A percentile compares a stretch with the other conserved stretches of the same genome.
These are phyloP conservation scores for Mucor circinelloides DNA, from an alignment of 371 early-diverging fungal species.

Conservation along the genomic window DNA sequence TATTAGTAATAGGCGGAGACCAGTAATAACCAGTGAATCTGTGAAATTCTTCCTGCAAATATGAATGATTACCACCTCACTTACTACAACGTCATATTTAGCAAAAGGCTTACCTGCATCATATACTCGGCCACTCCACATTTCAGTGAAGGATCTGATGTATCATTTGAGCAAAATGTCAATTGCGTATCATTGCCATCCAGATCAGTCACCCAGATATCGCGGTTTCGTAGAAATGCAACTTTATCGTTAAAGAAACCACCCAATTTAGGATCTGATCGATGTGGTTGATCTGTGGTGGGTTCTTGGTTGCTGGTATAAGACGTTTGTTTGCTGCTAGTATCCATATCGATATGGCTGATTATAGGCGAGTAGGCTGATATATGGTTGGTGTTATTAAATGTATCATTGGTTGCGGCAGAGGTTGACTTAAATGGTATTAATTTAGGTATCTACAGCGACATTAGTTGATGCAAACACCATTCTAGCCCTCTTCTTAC, in stretches of 20 bases:
- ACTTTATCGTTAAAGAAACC: constrained; percentile 52
- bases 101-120: constrained; percentile 62
- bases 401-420: background rate
- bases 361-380: background rate
- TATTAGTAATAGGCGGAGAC: constrained; percentile 38
- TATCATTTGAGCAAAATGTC: constrained; percentile 55
- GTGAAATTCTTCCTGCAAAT: constrained; percentile 70
- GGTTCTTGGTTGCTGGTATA: background rate
- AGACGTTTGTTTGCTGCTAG: background rate
- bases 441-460: constrained; percentile 11
- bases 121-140: constrained; percentile 77
- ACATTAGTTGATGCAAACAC: background rate
- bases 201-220: constrained; percentile 66
- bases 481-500: background rate
- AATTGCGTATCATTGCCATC: constrained; percentile 65
- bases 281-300: background rate
- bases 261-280: constrained; percentile 65
- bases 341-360: background rate
- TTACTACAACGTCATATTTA: constrained; percentile 1
- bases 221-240: constrained; percentile 64
- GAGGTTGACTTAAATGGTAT: constrained; percentile 5
- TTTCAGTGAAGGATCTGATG: constrained; percentile 38
- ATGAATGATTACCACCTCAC: background rate
- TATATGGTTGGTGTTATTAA: background rate
- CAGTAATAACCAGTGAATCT: constrained; percentile 73